Conservation (phyloP, 73 alveolate genomes). For the Diophrys appendiculata region DNA sequence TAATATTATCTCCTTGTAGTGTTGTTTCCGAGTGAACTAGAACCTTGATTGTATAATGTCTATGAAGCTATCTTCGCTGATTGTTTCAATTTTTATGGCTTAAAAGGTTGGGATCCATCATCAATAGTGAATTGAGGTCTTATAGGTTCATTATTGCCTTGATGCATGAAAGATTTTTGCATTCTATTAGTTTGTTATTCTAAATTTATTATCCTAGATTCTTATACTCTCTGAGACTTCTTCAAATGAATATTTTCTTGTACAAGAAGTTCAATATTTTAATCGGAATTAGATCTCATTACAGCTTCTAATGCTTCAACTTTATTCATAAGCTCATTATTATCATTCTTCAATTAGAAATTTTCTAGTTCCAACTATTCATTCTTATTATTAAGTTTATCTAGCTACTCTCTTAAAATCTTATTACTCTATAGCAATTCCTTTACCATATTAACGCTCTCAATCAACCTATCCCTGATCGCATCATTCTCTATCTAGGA, state of each 20-base stretch:
- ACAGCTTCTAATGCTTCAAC: slow-evolving; percentile 58
- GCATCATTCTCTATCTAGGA: slow-evolving; percentile 36
- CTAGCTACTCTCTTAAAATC: slow-evolving; percentile 48
- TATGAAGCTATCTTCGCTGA: not conserved
- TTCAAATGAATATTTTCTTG: not conserved
- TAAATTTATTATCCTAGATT: not conserved
- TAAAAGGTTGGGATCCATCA: not conserved
- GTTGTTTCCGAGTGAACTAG: no score
- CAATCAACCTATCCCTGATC: slow-evolving; percentile 55
- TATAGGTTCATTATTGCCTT: not conserved
- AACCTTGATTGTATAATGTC: not conserved
- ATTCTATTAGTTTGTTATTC: not conserved
- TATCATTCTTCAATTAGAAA: slow-evolving; percentile 47
- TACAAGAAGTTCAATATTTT: not conserved
- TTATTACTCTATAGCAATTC: slow-evolving; percentile 58
- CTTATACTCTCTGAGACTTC: not conserved
- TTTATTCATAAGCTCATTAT: slow-evolving; percentile 57
- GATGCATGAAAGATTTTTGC: not conserved
- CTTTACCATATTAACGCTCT: slow-evolving; percentile 62
- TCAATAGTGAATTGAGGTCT: not conserved
- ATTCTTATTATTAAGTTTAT: slow-evolving; percentile 20
- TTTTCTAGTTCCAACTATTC: slow-evolving; percentile 40
- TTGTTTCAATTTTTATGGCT: not conserved
- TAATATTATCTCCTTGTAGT: no score
- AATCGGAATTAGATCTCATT: slow-evolving; percentile 30